Conservation (phyloP, 1,139 yeast genomes). For the Pichia sp. region DNA sequence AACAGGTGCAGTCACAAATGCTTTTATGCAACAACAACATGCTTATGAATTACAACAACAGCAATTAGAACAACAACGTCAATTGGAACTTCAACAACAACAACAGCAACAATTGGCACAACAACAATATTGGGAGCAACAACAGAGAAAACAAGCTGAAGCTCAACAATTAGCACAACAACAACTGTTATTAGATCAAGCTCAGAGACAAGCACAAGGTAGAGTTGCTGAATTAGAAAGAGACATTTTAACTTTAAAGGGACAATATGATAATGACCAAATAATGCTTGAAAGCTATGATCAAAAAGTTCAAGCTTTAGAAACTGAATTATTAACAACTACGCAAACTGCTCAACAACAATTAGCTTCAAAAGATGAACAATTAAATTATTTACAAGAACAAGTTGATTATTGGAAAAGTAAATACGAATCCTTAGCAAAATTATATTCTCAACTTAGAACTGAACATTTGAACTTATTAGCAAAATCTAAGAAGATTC, state of each 20-base stretch:
- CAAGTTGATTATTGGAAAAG: slow-evolving; percentile 76
- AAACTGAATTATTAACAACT: slow-evolving; percentile 59
- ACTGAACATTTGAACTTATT: slow-evolving; percentile 84
- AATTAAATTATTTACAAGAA: slow-evolving; percentile 61
- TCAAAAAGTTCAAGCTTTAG: slow-evolving; percentile 75
- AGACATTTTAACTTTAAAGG: slow-evolving; percentile 67
- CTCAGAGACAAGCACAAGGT: slow-evolving; percentile 72
- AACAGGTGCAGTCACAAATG: slow-evolving; percentile 23
- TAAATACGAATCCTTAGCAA: slow-evolving; percentile 86
- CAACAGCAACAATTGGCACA: slow-evolving; percentile 51
- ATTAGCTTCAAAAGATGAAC: slow-evolving; percentile 71
- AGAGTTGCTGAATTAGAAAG: slow-evolving; percentile 78
- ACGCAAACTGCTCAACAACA: slow-evolving; percentile 69
- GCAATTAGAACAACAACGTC: slow-evolving; percentile 43
- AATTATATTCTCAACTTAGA: slow-evolving; percentile 82
- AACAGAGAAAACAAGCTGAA: slow-evolving; percentile 63
- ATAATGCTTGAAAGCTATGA: slow-evolving; percentile 82
- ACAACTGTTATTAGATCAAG: slow-evolving; percentile 60
- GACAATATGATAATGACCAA: slow-evolving; percentile 85
- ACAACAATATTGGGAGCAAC: slow-evolving; percentile 64
- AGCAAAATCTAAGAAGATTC: slow-evolving; percentile 74
- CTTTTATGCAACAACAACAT: slow-evolving; percentile 31
- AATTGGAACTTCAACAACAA: slow-evolving; percentile 39
- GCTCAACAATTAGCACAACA: slow-evolving; percentile 76
- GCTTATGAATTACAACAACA: slow-evolving; percentile 47